Base-by-base conservation (phyloP, 208 protist genomes). In the Trypanosoma melophagium region DNA sequence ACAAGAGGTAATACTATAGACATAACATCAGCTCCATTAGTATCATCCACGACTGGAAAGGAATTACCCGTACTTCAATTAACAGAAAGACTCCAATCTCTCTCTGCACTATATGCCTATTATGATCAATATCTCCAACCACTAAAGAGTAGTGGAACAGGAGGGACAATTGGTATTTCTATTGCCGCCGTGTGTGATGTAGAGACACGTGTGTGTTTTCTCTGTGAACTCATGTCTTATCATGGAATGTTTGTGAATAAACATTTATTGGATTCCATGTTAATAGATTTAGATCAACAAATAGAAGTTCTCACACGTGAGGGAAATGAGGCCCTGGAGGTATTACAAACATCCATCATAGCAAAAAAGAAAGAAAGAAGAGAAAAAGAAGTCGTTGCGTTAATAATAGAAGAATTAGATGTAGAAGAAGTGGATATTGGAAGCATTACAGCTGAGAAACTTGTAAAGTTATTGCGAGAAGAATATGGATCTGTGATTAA, bases 181-280 rank as follows among this genome's bases (percentile, higher is more conserved):
- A 62, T 77, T 53, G n/a, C 63, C 8, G 64, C 66, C 28, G 38
- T 84, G 47, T 86, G 83, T 67, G 57, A 40, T 17, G 53, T 79
- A 19, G 83, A 85, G 56, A 87, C 81, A 35, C 81, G 82, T 56
- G 74, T 77, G 9, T 64, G 45, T 19, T 90, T 94, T 65, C 67
- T 88, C 12, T 91, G 85, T 60, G 80, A 77, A 52, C n/a, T 84
- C 24, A 91, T 94, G 85, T 61, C 78, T 4, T 88, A 83, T 62
- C 88, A 94, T 65, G 88, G 88, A 24, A 53, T 94, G 24, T 87
- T 88, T 62, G 69, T 94, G 8, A 67, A 79, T 28, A 72, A 81
- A 31, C 5, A 28, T 0, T 21, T 67, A 10, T 76, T 78, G 35
- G 67, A 84, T 56, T 56, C 38, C 17, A 86, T 91, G 77, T 51